A percentile compares a stretch with the other conserved stretches of the same genome.
Conservation (phyloP, 805 yeast species). For the Tetrapisispora nanseiensis region DNA sequence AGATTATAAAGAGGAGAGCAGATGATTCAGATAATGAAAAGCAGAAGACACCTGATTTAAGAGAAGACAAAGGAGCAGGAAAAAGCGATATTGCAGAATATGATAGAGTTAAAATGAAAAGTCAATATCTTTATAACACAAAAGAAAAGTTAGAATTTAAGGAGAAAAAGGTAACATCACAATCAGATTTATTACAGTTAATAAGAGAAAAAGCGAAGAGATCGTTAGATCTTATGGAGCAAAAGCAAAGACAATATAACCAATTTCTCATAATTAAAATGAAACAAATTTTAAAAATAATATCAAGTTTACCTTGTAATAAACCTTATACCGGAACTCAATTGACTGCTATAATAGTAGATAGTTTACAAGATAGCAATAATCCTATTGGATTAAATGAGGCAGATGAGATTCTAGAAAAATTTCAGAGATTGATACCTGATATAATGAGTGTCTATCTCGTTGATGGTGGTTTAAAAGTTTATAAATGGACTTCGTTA, state of each 20-base stretch:
- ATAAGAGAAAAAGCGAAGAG: conserved; percentile 22
- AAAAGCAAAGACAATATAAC: conserved; percentile 20
- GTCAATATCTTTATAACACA: conserved; percentile 13
- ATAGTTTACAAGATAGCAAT: conserved; percentile 25
- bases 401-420: conserved; percentile 17
- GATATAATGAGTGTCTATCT: conserved; percentile 11
- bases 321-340: conserved; percentile 25
- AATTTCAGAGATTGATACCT: conserved; percentile 12
- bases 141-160: conserved; percentile 12
- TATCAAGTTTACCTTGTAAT: conserved; percentile 15
- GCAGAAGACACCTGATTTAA: neutral
- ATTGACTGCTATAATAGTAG: conserved; percentile 20
- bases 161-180: conserved; percentile 16
- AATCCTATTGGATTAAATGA: conserved; percentile 26
- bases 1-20: conserved; percentile 18
- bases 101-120: neutral
- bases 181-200: conserved; percentile 19
- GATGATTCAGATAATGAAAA: conserved; percentile 13
- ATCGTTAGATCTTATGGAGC: conserved; percentile 19
- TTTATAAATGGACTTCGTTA: conserved; percentile 22
- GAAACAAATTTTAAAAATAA: conserved; percentile 23
- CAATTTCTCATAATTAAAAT: conserved; percentile 23
- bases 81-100: no score
- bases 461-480: conserved; percentile 23
- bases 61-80: neutral